These are phyloP conservation scores for Nicotiana undulata DNA, from an alignment of 257 asterid genomes.

Conservation along the genomic window DNA sequence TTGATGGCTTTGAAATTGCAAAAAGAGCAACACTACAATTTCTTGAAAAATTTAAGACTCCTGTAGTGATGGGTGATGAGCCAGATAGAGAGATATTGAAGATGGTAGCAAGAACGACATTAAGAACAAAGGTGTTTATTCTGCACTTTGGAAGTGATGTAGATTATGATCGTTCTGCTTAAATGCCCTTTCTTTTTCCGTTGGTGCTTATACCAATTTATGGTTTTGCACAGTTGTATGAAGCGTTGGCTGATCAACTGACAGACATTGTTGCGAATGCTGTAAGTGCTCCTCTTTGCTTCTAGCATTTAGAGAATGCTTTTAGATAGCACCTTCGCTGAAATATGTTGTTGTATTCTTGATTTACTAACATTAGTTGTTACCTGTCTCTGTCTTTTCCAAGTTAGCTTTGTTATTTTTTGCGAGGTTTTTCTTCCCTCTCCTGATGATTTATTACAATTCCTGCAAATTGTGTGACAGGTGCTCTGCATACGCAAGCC, in stretches of 20 bases:
- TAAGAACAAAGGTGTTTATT: slow-evolving; percentile 92
- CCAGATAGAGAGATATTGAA: slow-evolving; percentile 94
- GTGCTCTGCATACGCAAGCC: slow-evolving; percentile 95
- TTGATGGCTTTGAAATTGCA: slow-evolving; percentile 96
- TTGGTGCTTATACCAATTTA: slow-evolving; percentile 5
- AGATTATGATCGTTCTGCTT: not conserved
- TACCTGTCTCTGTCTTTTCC: not conserved
- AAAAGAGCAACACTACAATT: slow-evolving; percentile 84
- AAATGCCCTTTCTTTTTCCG: not conserved
- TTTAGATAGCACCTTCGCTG: not conserved
- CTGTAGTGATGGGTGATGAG: slow-evolving; percentile 85
- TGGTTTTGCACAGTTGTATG: slow-evolving; percentile 58
- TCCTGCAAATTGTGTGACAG: slow-evolving; percentile 27
- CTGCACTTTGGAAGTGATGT: not conserved
- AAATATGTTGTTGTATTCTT: not conserved
- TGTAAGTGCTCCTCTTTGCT: slow-evolving; percentile 43
- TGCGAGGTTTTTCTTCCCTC: not conserved
- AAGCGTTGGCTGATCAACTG: slow-evolving; percentile 87
- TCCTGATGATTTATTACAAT: not conserved
- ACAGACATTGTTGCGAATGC: slow-evolving; percentile 78
- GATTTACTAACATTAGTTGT: not conserved
- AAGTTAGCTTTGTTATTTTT: not conserved
- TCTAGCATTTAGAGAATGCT: not conserved
- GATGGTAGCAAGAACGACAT: slow-evolving; percentile 95
- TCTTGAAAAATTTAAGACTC: slow-evolving; percentile 90